These are phyloP conservation scores for Coemansia sp. DNA, from an alignment of 192 early-diverging fungal species.

Conservation along the genomic window DNA sequence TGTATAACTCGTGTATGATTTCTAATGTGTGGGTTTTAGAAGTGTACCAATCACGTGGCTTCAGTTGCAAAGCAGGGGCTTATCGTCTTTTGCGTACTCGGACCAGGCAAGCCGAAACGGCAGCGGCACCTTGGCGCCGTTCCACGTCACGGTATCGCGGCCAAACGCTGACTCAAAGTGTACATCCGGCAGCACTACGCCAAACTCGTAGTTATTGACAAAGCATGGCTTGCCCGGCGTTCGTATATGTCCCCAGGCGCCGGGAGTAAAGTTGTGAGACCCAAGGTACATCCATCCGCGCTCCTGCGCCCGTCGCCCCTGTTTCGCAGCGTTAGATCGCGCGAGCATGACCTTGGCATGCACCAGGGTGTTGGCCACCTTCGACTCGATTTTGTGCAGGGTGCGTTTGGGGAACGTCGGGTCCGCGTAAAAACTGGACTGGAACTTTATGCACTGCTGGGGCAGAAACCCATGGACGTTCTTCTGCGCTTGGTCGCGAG, in stretches of 20 bases:
- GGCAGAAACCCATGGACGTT: slow-evolving; percentile 16
- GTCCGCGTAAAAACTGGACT: slow-evolving; percentile 2
- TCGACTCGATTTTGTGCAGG: slow-evolving; percentile 22
- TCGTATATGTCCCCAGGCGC: slow-evolving; percentile 30
- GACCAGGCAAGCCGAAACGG: slow-evolving; percentile 34
- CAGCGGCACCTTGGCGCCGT: slow-evolving; percentile 19
- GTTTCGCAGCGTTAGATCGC: neutral
- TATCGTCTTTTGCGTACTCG: slow-evolving; percentile 14
- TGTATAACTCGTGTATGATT: neutral
- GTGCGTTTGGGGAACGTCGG: neutral
- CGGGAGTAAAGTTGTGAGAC: slow-evolving; percentile 43
- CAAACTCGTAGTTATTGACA: slow-evolving; percentile 50
- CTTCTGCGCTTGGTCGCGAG: slow-evolving; percentile 13
- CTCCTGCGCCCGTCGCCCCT: neutral
- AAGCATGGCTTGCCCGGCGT: neutral
- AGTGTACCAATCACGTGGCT: neutral
- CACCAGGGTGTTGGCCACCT: neutral
- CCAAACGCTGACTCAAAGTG: slow-evolving; percentile 22
- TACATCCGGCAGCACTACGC: slow-evolving; percentile 24
- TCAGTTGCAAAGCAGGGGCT: slow-evolving; percentile 11
- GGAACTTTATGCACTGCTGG: slow-evolving; percentile 16
- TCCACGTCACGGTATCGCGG: slow-evolving; percentile 22
- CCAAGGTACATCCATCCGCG: slow-evolving; percentile 48
- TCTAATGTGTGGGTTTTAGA: neutral
- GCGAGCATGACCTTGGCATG: slow-evolving; percentile 39